Evolutionary conservation across 2,329 filamentous ascomycete species (phyloP).

Genomic region (Colletotrichum spinosum): DNA sequence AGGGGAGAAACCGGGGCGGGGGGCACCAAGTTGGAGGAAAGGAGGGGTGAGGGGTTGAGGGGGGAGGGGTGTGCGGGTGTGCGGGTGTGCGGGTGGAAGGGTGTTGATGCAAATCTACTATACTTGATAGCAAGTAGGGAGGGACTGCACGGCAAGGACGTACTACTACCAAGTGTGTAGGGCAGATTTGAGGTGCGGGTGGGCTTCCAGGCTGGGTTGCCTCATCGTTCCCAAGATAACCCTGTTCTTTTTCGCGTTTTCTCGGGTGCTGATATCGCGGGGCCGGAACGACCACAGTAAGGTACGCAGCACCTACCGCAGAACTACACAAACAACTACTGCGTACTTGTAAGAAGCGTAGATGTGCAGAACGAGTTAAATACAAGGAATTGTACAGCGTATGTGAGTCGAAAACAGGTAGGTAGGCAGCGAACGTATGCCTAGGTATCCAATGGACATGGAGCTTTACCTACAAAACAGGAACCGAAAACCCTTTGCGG

Average conservation of each 20-base stretch:
- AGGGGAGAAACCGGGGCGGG: constrained; percentile 23
- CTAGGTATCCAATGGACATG: no score
- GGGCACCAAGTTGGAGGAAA: neutral
- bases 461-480: no score
- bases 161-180: neutral
- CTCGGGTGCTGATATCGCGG: constrained; percentile 23
- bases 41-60: neutral
- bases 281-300: constrained; percentile 3
- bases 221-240: constrained; percentile 35
- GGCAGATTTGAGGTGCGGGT: constrained; percentile 12
- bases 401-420: no score
- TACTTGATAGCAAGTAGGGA: no score
- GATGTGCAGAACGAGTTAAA: no score
- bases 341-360: no score
- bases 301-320: neutral
- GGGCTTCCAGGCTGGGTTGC: constrained; percentile 23
- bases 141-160: no score
- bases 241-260: constrained; percentile 6
- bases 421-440: no score
- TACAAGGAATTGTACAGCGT: no score
- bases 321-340: neutral
- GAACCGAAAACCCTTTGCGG: no score
- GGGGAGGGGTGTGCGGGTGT: constrained; percentile 1
- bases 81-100: neutral
- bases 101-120: neutral